Conservation (phyloP, 2,329 filamentous ascomycete genomes). For the Berkeleyomyces rouxiae region DNA sequence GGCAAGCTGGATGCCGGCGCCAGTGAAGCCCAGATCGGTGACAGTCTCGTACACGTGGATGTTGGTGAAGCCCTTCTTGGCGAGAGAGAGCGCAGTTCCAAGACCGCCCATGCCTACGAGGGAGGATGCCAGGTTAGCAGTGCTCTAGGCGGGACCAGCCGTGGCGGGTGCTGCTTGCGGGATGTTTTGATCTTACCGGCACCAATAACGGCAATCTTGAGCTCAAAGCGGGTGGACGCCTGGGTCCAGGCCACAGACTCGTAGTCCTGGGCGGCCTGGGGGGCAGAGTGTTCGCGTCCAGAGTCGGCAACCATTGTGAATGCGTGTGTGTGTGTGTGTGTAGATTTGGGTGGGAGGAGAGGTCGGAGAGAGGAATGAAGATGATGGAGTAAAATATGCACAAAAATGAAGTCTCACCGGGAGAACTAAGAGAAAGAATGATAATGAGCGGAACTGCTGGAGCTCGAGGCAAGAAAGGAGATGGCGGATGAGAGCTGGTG, state of each 20-base stretch:
- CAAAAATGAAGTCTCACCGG: neutral
- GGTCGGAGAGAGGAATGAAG: neutral
- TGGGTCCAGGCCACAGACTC: slow-evolving; percentile 1
- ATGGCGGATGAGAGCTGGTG: neutral
- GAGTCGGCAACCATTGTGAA: slow-evolving; percentile 12
- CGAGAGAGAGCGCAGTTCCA: slow-evolving; percentile 52
- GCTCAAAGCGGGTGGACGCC: slow-evolving; percentile 15
- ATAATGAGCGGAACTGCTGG: neutral
- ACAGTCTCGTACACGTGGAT: slow-evolving; percentile 62
- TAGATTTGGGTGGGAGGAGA: neutral
- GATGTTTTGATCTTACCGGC: slow-evolving; percentile 24
- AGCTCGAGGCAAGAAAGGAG: neutral
- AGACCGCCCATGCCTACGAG: slow-evolving; percentile 60
- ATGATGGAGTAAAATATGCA: neutral
- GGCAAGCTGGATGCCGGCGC: slow-evolving; percentile 69
- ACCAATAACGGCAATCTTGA: slow-evolving; percentile 34
- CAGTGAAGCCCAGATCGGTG: slow-evolving; percentile 60
- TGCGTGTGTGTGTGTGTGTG: neutral
- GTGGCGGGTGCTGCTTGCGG: neutral
- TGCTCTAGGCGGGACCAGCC: neutral
- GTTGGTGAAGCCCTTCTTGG: slow-evolving; percentile 57
- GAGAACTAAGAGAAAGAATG: neutral
- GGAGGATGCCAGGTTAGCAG: neutral
- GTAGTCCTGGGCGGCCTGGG: slow-evolving; percentile 5
- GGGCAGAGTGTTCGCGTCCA: slow-evolving; percentile 6